Percentiles rank a stretch among this genome's conserved stretches.
These are phyloP conservation scores for Lentinus tigrinus DNA, from an alignment of 768 basidiomycete species.

Conservation along the genomic window DNA sequence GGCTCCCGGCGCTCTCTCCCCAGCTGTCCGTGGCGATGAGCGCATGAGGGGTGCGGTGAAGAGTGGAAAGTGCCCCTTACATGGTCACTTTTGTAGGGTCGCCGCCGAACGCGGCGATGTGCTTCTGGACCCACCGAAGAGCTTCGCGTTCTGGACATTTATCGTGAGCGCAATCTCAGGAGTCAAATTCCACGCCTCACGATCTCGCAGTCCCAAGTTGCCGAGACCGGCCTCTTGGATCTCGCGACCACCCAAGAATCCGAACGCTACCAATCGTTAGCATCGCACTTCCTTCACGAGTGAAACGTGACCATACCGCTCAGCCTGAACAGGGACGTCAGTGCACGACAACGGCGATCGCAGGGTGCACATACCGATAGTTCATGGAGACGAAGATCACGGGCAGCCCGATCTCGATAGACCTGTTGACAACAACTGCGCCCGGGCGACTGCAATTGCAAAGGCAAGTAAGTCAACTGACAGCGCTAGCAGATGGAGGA, in stretches of 20 bases:
- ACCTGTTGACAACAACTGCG: constrained; percentile 29
- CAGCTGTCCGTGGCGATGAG: constrained; percentile 12
- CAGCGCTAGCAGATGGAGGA: too few relatives aligned
- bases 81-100: constrained; percentile 45
- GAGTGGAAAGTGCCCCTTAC: constrained; percentile 11
- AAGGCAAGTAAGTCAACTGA: neutral
- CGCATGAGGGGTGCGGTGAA: neutral
- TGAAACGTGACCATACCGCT: neutral
- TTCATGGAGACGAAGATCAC: constrained; percentile 57
- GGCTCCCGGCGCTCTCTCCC: constrained; percentile 40
- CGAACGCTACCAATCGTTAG: constrained; percentile 30
- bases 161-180: neutral
- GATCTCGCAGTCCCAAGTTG: constrained; percentile 54
- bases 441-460: constrained; percentile 10
- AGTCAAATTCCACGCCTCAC: constrained; percentile 26
- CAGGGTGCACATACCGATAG: constrained; percentile 37
- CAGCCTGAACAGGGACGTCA: neutral
- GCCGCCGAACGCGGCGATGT: constrained; percentile 42
- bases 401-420: constrained; percentile 42
- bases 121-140: constrained; percentile 41
- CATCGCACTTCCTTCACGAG: neutral
- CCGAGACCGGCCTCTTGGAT: constrained; percentile 37
- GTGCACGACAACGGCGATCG: neutral
- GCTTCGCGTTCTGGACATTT: constrained; percentile 34
- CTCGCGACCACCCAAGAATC: constrained; percentile 42